Conservation (phyloP, 306 rosid species). For the Oxytropis ochrocephala region DNA sequence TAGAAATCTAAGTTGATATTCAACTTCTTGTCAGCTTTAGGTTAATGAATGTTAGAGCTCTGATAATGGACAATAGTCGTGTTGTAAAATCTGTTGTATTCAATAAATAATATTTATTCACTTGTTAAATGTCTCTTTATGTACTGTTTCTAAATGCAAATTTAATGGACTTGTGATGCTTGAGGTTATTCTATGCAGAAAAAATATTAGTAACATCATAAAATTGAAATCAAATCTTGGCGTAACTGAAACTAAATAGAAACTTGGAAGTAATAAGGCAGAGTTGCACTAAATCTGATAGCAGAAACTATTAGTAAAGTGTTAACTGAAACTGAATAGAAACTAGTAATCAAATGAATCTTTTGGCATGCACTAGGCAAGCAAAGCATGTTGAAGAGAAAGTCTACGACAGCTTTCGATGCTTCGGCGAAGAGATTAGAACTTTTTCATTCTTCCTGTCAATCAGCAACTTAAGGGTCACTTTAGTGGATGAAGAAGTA, state of each 20-base stretch:
- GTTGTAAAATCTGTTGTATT: conserved; percentile 25
- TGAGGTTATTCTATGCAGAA: background rate
- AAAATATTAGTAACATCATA: too few relatives aligned
- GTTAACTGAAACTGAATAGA: too few relatives aligned
- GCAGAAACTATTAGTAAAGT: too few relatives aligned
- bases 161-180: background rate
- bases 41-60: background rate
- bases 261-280: too few relatives aligned
- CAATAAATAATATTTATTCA: background rate
- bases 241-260: too few relatives aligned
- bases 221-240: too few relatives aligned
- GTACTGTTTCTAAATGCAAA: background rate
- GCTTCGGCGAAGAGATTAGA: conserved; percentile 50
- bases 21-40: background rate
- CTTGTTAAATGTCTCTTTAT: background rate
- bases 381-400: too few relatives aligned
- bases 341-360: too few relatives aligned
- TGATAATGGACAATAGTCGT: background rate
- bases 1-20: conserved; percentile 1
- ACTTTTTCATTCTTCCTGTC: conserved; percentile 28
- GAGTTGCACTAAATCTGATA: too few relatives aligned
- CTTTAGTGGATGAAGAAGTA: background rate
- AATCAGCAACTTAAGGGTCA: conserved; percentile 30
- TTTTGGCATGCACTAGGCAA: too few relatives aligned
- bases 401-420: conserved; percentile 21